Evolutionary conservation across 805 yeast genomes (phyloP).

Genomic region (Naumovozyma baii): DNA sequence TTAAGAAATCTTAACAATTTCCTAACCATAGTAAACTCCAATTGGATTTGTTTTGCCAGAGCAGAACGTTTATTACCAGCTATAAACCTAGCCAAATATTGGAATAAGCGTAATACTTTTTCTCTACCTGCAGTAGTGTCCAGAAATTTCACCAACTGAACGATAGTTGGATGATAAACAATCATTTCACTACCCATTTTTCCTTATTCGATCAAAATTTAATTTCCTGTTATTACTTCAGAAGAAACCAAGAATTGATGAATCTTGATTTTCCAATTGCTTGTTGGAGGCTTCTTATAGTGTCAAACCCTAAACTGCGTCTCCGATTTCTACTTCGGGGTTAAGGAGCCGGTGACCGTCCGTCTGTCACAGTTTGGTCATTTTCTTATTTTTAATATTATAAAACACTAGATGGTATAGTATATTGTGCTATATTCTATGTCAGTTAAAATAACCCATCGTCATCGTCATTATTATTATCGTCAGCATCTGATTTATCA

Average conservation of each 20-base stretch:
- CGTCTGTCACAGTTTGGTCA: background rate
- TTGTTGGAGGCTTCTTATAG: background rate
- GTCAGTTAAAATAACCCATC: constrained; percentile 5
- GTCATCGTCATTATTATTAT: constrained; percentile 11
- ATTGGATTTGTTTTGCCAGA: constrained; percentile 46
- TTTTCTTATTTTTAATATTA: too few relatives aligned
- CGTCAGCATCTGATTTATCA: constrained; percentile 8
- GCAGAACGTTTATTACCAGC: constrained; percentile 32
- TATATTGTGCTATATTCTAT: background rate
- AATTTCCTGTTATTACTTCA: too few relatives aligned
- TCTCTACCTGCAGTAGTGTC: constrained; percentile 71
- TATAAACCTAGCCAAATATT: background rate
- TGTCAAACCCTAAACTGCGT: too few relatives aligned
- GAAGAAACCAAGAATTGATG: too few relatives aligned
- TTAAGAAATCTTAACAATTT: constrained; percentile 79
- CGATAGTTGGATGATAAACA: constrained; percentile 42
- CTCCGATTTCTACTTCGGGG: background rate
- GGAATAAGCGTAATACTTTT: constrained; percentile 48
- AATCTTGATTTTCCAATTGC: too few relatives aligned
- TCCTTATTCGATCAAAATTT: too few relatives aligned
- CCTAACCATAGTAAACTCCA: constrained; percentile 58
- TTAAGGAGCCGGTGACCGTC: background rate
- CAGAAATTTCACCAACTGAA: constrained; percentile 49
- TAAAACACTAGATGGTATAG: too few relatives aligned
- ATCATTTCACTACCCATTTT: background rate